phyloP scores from a whole-genome alignment of 257 asterid genomes.

The Parsonsia alboflavescens region DNA sequence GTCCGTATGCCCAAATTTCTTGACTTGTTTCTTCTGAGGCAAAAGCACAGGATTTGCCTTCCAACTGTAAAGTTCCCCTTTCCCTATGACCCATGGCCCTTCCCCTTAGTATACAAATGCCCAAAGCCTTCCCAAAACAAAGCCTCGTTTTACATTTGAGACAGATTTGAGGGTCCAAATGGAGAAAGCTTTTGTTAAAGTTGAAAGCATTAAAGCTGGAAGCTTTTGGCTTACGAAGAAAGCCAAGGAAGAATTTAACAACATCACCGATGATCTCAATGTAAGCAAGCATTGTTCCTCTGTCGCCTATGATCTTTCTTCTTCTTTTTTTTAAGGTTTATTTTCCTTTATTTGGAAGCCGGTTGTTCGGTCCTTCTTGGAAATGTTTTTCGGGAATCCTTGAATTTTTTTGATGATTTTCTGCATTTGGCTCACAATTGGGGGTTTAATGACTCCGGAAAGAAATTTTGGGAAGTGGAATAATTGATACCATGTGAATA shows the following conservation, averaged over 20 bases:
- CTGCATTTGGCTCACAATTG: background rate
- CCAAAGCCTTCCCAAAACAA: conserved; percentile 1
- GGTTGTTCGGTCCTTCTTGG: background rate
- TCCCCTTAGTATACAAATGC: background rate
- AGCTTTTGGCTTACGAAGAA: conserved; percentile 85
- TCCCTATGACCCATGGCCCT: too few species aligned
- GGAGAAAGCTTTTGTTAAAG: conserved; percentile 84
- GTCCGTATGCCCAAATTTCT: too few species aligned
- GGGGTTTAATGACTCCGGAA: background rate
- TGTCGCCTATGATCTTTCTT: background rate
- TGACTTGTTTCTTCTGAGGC: background rate
- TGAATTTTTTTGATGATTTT: background rate
- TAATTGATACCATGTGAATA: background rate
- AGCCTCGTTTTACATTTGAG: background rate
- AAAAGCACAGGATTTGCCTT: background rate
- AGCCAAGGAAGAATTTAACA: conserved; percentile 82
- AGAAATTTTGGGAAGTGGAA: background rate
- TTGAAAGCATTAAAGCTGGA: conserved; percentile 75
- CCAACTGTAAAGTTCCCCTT: conserved; percentile 6
- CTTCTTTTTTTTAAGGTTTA: background rate
- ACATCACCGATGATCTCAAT: conserved; percentile 72
- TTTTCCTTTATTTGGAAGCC: background rate
- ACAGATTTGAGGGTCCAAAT: conserved; percentile 19
- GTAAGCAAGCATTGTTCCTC: conserved; percentile 27
- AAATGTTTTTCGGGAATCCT: background rate